These are phyloP conservation scores for Corylus heterophylla DNA, from an alignment of 306 rosid genomes.

Conservation along the genomic window DNA sequence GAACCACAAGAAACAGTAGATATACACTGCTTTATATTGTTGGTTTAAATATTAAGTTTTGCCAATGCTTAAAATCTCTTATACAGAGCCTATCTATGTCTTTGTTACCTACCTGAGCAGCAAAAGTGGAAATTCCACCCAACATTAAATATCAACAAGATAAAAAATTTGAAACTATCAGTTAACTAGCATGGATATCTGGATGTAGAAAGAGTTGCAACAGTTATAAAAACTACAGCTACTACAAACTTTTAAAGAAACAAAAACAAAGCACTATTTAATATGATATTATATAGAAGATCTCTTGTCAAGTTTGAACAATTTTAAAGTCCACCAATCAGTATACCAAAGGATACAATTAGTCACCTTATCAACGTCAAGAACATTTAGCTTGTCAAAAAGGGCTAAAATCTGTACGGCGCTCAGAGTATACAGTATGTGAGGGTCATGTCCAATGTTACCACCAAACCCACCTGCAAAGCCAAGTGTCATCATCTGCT, in stretches of 20 bases:
- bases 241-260: background rate
- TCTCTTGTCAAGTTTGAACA: background rate
- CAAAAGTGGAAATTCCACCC: conserved; percentile 1
- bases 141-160: background rate
- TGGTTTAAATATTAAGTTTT: background rate
- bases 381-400: conserved; percentile 59
- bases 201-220: background rate
- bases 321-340: conserved; percentile 13
- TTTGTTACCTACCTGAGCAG: background rate
- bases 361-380: conserved; percentile 71
- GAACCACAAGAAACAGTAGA: conserved; percentile 26
- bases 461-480: conserved; percentile 83
- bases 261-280: background rate
- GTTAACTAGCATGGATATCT: background rate
- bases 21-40: background rate
- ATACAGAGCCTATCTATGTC: background rate
- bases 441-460: conserved; percentile 86
- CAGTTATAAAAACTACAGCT: background rate
- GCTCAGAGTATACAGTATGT: conserved; percentile 72
- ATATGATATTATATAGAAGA: background rate
- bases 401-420: conserved; percentile 85
- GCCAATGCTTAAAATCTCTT: background rate
- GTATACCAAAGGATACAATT: conserved; percentile 71
- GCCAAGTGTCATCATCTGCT: conserved; percentile 5
- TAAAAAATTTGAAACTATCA: background rate